Evolutionary conservation across 208 protist genomes (phyloP), one percentile per base, ranked within the genome.

Genomic region (Acanthamoeba polyphaga): DNA sequence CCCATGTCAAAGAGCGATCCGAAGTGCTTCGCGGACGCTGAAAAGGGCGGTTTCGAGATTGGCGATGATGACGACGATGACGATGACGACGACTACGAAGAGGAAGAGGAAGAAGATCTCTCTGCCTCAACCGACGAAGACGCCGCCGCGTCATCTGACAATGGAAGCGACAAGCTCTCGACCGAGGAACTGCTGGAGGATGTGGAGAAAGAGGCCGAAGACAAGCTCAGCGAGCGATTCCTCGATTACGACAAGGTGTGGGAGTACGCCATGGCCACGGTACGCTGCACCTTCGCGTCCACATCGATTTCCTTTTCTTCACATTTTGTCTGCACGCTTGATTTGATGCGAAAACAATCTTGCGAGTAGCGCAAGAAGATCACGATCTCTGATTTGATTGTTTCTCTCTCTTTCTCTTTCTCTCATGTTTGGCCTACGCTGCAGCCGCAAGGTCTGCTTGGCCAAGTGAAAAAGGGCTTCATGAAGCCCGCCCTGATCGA

Each of bases 391-490:
- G 49, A 53, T 53, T 62, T 27, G 55, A 17, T 62, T 5, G 22
- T 60, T 74, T 38, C 24, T 74, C 66, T 38, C 38, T 1, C 13
- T 4, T 13, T 80, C 24, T 49, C 17, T 17, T 80, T 80, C n/a
- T 15, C 5, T 55, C n/a, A 72, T 29, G 22, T 24, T 19, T 72
- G 27, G 3, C 15, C 27, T 72, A 13, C 64, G 22, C n/a, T 55
- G 46, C 43, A 84, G 76, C 76, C 76, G 8, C 76, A 84, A 53
- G 76, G 76, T 12, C 34, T 84, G 38, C 43, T 84, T 19, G 76
- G 76, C 43, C 76, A 84, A 43, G 76, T 84, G 46, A 49, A 55
- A 17, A 84, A 84, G 76, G 76, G 76, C 76, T 84, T 84, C 76
- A 46, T 84, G 43, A n/a, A 32, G n/a, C 72, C 72, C n/a, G 72